Evolutionary conservation across 176 grass and related monocot genomes (phyloP).

Genomic region (Carex scoparia): DNA sequence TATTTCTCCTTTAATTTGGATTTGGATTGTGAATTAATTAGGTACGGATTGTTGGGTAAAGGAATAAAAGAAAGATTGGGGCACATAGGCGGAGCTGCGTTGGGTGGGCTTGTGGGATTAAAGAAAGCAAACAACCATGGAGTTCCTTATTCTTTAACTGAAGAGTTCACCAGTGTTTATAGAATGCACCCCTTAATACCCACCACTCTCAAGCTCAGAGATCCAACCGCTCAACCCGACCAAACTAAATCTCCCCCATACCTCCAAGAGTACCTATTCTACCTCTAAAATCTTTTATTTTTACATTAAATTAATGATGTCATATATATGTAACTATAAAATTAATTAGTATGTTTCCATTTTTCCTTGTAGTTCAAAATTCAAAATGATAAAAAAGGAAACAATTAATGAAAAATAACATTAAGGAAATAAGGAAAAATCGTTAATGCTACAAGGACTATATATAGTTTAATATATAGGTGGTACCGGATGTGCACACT

Average conservation of each 20-base stretch:
- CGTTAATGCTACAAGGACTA: background rate
- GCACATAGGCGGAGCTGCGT: constrained; percentile 36
- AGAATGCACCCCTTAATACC: constrained; percentile 53
- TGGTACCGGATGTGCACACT: background rate
- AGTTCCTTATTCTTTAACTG: constrained; percentile 57
- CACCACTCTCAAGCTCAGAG: constrained; percentile 42
- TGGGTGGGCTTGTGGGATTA: constrained; percentile 47
- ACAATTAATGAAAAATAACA: background rate
- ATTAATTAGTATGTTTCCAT: background rate
- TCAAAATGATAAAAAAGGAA: background rate
- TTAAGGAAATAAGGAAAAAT: background rate
- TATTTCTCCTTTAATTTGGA: too few species aligned
- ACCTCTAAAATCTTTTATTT: background rate
- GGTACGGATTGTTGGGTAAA: constrained; percentile 63
- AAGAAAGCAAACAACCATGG: constrained; percentile 36
- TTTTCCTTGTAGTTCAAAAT: background rate
- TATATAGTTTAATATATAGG: background rate
- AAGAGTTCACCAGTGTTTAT: constrained; percentile 62
- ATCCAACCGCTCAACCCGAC: constrained; percentile 26
- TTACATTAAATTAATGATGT: background rate
- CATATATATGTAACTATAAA: background rate
- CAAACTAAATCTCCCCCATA: constrained; percentile 37
- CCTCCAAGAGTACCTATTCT: constrained; percentile 33
- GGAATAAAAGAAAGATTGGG: constrained; percentile 53
- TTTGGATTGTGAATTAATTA: background rate